Evolutionary conservation across 176 grass and related monocot species (phyloP).

Genomic region (Zizania latifolia): DNA sequence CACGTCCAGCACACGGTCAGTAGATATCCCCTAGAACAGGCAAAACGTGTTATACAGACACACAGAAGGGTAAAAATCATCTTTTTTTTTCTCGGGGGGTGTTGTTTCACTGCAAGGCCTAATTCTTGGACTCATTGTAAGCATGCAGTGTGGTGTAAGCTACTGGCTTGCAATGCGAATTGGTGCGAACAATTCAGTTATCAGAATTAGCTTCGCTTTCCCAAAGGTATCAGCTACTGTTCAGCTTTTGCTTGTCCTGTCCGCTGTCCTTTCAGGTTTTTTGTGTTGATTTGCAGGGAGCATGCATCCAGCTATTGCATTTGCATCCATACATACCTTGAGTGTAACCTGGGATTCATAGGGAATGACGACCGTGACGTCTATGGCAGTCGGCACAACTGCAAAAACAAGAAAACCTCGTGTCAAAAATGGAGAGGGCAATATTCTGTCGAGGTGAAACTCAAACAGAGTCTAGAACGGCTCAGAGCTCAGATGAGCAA

Average conservation of each 20-base stretch:
- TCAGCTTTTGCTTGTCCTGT: not conserved
- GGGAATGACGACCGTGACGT: constrained; percentile 63
- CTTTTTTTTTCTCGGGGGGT: not conserved
- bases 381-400: constrained; percentile 74
- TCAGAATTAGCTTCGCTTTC: too few species aligned
- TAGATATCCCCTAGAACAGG: constrained; percentile 72
- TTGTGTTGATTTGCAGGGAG: not conserved
- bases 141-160: not conserved
- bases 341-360: constrained; percentile 85
- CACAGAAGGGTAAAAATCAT: not conserved
- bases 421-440: not conserved
- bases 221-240: not conserved
- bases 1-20: constrained; percentile 83
- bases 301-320: constrained; percentile 3
- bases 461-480: not conserved
- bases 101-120: not conserved
- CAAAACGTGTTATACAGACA: not conserved
- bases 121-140: not conserved
- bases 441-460: not conserved
- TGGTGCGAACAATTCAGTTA: too few species aligned
- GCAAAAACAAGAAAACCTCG: not conserved
- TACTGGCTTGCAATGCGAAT: not conserved
- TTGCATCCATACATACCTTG: constrained; percentile 60
- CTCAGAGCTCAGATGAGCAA: not conserved
- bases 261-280: not conserved